Conservation (phyloP, 2,329 filamentous ascomycete species). For the Colletotrichum tropicale region DNA sequence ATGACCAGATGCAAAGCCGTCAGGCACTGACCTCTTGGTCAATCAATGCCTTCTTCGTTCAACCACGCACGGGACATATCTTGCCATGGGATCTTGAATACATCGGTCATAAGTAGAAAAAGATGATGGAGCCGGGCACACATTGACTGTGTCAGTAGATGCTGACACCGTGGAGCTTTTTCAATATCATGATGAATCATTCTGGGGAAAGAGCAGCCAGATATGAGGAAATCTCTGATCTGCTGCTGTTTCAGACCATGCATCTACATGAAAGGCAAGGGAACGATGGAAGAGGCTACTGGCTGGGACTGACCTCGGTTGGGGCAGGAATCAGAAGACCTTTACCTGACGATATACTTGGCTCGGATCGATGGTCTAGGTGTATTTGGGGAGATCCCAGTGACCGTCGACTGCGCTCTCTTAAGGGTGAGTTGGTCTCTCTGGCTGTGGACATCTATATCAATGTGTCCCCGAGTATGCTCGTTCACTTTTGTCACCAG, state of each 20-base stretch:
- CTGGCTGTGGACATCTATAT: neutral
- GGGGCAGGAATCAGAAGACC: rapidly evolving
- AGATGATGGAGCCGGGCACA: no score
- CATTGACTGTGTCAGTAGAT: no score
- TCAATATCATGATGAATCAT: no score
- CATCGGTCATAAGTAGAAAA: no score
- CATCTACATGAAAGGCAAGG: neutral
- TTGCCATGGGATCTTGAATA: no score
- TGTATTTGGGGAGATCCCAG: rapidly evolving
- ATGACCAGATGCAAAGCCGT: no score
- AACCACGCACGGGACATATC: no score
- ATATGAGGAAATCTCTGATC: no score
- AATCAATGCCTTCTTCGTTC: no score
- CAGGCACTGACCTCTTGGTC: no score
- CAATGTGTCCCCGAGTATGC: neutral
- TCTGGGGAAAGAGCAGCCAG: no score
- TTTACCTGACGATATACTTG: neutral
- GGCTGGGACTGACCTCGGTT: rapidly evolving
- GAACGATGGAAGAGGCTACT: neutral
- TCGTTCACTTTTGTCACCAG: neutral
- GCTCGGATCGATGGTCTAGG: neutral
- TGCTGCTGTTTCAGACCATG: neutral
- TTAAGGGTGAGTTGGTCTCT: neutral
- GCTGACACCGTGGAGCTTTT: no score
- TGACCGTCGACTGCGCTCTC: neutral